Base-by-base conservation (phyloP, 768 basidiomycete species). In the Imleria badia region DNA sequence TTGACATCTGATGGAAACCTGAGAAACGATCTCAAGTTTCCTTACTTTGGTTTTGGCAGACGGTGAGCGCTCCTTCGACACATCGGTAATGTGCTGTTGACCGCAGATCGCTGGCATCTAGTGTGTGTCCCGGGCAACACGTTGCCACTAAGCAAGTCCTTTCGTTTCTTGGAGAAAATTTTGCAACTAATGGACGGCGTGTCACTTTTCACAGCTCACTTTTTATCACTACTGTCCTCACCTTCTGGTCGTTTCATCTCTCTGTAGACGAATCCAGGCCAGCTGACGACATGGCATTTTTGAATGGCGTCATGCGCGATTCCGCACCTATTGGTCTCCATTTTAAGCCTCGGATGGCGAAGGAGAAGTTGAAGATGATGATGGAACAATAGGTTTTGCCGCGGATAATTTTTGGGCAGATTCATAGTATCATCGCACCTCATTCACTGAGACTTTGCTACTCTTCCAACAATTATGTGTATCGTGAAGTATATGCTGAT, bases 91-190 rank as follows among this genome's bases (percentile, higher is more conserved):
- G 43, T 38, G n/a, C 29, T 9, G 13, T n/a, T 60, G 20, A 66
- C 34, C 12, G 15, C 2, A 6, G 17, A 19, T 15, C n/a, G n/a
- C n/a, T 26, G 4, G 3, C 22, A 12, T 52, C 22, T 19, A 79
- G 83, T 14, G 76, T 85, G 3, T 87, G 84, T 55, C 84, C 83
- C 0, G 84, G 83, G 2, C 80, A 81, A 58, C 76, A 84, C 65
- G 76, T 86, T 42, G 83, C 57, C 8, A 39, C 33, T n/a, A 72
- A 72, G 77, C 73, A 57, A 62, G 69, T 66, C 0, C 13, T 19
- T 13, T 38, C 12, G 15, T 22, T 31, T 26, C 17, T 31, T 10
- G 23, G 10, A 23, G 12, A 13, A 11, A 35, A 17, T 12, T 3
- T 34, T 38, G 3, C 4, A 11, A 10, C 23, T 47, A 20, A 60